Conservation (phyloP, 352 stramenopile genomes). For the Globisporangium echinulatum region DNA sequence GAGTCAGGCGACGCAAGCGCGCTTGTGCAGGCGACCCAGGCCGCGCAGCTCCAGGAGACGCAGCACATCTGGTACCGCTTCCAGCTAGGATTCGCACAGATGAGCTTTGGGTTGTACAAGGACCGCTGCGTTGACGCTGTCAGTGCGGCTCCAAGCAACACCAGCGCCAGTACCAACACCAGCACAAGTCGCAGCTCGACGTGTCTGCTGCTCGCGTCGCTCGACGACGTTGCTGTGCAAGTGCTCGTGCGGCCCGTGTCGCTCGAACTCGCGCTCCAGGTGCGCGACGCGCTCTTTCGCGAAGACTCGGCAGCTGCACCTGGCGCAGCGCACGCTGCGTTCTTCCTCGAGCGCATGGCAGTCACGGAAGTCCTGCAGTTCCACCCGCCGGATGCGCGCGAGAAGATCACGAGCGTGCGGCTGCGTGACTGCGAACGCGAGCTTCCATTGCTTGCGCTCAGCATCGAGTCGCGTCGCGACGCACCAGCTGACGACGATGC, state of each 20-base stretch:
- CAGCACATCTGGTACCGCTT: slow-evolving; percentile 81
- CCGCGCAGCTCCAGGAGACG: slow-evolving; percentile 19
- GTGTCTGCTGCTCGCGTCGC: slow-evolving; percentile 21
- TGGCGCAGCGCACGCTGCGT: slow-evolving; percentile 20
- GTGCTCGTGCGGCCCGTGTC: slow-evolving; percentile 60
- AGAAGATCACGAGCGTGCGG: slow-evolving; percentile 71
- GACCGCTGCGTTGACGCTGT: slow-evolving; percentile 11
- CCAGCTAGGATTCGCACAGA: slow-evolving; percentile 48
- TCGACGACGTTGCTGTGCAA: slow-evolving; percentile 68
- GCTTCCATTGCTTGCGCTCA: slow-evolving; percentile 62
- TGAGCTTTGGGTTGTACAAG: slow-evolving; percentile 44
- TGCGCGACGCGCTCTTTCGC: slow-evolving; percentile 66
- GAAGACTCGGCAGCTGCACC: slow-evolving; percentile 14
- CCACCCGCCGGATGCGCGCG: slow-evolving; percentile 41
- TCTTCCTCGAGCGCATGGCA: slow-evolving; percentile 72
- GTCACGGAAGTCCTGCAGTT: slow-evolving; percentile 64
- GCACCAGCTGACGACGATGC: slow-evolving; percentile 16
- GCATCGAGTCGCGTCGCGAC: slow-evolving; percentile 34
- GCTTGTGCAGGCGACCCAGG: slow-evolving; percentile 1
- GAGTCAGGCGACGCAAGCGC: neutral
- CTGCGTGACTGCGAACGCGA: slow-evolving; percentile 63
- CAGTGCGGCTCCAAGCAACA: neutral
- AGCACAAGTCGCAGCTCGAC: neutral
- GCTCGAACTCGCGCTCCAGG: slow-evolving; percentile 58
- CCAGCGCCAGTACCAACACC: neutral